Base-by-base conservation (phyloP, 2,329 filamentous ascomycete genomes). In the Pseudogymnoascus sp. region DNA sequence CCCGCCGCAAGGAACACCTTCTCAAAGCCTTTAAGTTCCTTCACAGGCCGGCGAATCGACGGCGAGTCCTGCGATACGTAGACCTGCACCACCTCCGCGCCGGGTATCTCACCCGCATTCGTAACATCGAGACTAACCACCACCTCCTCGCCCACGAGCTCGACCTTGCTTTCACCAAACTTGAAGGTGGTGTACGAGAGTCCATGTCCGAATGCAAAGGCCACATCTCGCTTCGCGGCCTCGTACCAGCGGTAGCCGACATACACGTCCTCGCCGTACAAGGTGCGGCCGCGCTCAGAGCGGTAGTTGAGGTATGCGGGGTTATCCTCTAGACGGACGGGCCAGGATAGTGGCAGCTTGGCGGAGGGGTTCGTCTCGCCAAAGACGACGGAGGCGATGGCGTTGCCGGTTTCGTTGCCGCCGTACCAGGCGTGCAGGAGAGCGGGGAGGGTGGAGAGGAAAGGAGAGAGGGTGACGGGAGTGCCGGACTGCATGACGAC, bases 171-270 rank as follows among this genome's bases (percentile, higher is more conserved):
- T 39, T 80, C 75, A 1, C 77, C 80, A 66, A 81, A 80, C 8
- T 71, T 66, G 71, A 93, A 93, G 0, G 76, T 83, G 0, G 89
- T 91, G 74, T 92, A 94, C 14, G 86, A 89, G 1, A 94, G 78
- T 1, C 90, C 90, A 69, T 91, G 86, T 11, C 90, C 90, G 70
- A 95, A 95, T 62, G 87, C 81, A 73, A 92, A 94, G 28, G 88
- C 80, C 0, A 87, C 82, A 0, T 79, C 77, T 4, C 84, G 78
- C 36, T 85, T 78, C n/a, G 81, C 79, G 67, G 82, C 86, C 69
- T 94, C 89, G 71, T 90, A 94, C 76, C 86, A 91, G 20, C 89
- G 80, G 75, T 94, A 94, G 3, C 90, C 90, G 37, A 93, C 79
- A 71, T 90, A 93, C 50, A 94, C 78, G 63, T 90, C 89, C 72